Conservation (phyloP, 495 filamentous ascomycete genomes). For the Chaetomium cochliodes region DNA sequence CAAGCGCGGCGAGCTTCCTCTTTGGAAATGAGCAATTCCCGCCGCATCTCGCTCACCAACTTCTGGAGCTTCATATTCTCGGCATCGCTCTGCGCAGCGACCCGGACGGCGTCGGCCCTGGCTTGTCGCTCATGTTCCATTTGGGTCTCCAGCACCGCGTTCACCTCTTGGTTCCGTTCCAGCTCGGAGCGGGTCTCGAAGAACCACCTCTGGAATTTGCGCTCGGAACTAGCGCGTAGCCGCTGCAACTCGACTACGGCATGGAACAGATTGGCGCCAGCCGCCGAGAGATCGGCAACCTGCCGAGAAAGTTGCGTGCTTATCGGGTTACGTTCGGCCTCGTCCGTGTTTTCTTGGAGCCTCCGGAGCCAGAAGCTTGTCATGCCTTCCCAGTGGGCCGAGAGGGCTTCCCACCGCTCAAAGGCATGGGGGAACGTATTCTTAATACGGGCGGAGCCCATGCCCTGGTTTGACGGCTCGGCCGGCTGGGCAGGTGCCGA, state of each 20-base stretch:
- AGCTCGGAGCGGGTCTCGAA: conserved; percentile 88
- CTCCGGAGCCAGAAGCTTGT: conserved; percentile 96
- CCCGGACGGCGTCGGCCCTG: conserved; percentile 61
- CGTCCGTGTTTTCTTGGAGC: conserved; percentile 82
- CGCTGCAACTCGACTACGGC: conserved; percentile 95
- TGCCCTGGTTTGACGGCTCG: conserved; percentile 35
- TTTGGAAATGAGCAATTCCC: conserved; percentile 90
- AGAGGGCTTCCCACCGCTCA: conserved; percentile 93
- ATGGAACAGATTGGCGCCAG: conserved; percentile 95
- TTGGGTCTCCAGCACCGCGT: conserved; percentile 71
- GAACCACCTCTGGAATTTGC: conserved; percentile 99
- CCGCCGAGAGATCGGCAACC: conserved; percentile 91
- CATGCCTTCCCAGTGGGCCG: conserved; percentile 96
- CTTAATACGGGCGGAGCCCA: conserved; percentile 38
- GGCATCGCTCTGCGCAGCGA: conserved; percentile 61
- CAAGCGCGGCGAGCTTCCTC: conserved; percentile 94
- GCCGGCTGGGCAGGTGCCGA: conserved; percentile 31
- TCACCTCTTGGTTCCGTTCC: conserved; percentile 81
- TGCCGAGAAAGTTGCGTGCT: conserved; percentile 87
- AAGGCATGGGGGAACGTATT: conserved; percentile 90
- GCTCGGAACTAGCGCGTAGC: conserved; percentile 90
- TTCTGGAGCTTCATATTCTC: conserved; percentile 70
- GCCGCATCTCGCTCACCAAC: conserved; percentile 76
- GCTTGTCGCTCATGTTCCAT: conserved; percentile 70
- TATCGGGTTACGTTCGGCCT: conserved; percentile 75